Base-by-base conservation (phyloP, 1,139 yeast genomes). In the Hyphopichia khmerensis region DNA sequence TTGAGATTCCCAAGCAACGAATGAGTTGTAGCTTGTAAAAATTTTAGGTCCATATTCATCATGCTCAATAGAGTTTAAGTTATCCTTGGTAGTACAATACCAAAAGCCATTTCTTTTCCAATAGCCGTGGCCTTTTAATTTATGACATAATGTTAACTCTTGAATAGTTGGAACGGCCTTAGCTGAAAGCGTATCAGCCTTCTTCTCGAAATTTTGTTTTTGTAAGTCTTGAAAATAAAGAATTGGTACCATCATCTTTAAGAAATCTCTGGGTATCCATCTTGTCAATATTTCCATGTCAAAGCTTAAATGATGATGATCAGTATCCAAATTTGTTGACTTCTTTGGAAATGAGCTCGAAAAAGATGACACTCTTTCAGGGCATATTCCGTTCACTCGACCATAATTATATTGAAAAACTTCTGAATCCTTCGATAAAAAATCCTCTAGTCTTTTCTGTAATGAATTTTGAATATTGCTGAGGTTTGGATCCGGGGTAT, bases 31-130 rank as follows among this genome's bases (percentile, higher is more conserved):
- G 7, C 51, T 45, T 4, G 29, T 31, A 41, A 57, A 57, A 23
- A 47, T 44, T 29, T 40, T 39, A 1, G 52, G 51, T 7, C 60
- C 60, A 32, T 44, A 49, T 18, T 41, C 36, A 33, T 57, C 61
- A 2, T 30, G 11, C 15, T n/a, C n/a, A n/a, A n/a, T n/a, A n/a
- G 24, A 34, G 5, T 26, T 19, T 6, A 36, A 18, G 3, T 13
- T 13, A 13, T 19, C 18, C 13, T 47, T 41, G 34, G 56, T 50
- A 3, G 55, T 48, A 44, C 75, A 69, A 40, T 53, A 53, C 74
- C 74, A 69, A 15, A 56, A 56, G 1, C 69, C 70, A 16, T 51
- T 49, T 38, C 69, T 51, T 39, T 56, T 60, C 69, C 70, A 68
- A 4, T 58, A 43, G 2, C 60, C 59, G 1, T 38, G 34, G 0